A percentile compares a stretch with the other conserved stretches of the same genome.
Evolutionary conservation across 1,139 yeast species (phyloP).

Genomic region (Debaryomycetaceae sp.): DNA sequence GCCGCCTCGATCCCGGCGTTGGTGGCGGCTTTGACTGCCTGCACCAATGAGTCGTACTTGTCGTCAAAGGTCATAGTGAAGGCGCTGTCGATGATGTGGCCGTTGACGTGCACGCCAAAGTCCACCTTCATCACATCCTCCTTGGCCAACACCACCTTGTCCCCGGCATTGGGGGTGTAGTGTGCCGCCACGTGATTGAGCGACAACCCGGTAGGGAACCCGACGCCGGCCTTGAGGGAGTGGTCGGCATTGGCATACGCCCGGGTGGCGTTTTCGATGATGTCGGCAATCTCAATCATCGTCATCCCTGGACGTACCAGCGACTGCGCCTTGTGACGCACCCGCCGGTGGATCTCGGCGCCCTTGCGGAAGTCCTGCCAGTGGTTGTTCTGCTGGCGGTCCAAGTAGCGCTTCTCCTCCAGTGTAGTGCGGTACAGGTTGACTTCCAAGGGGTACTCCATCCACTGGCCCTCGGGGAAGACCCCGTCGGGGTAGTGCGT

Average conservation of each 20-base stretch:
- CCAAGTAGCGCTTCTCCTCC: constrained; percentile 80
- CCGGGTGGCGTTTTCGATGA: constrained; percentile 82
- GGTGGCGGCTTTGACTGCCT: constrained; percentile 90
- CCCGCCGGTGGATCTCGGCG: constrained; percentile 93
- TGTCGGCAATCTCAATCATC: constrained; percentile 84
- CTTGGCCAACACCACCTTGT: constrained; percentile 69
- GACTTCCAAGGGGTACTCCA: constrained; percentile 66
- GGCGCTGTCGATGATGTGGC: constrained; percentile 93
- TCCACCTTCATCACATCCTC: constrained; percentile 97
- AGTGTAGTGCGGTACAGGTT: constrained; percentile 76
- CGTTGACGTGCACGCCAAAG: constrained; percentile 95
- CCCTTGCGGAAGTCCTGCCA: constrained; percentile 94
- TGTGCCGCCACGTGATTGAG: constrained; percentile 96
- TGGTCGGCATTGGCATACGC: constrained; percentile 65
- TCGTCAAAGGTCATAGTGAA: constrained; percentile 88
- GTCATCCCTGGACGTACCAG: constrained; percentile 87
- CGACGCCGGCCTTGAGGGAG: constrained; percentile 75
- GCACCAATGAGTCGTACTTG: constrained; percentile 71
- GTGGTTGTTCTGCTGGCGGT: constrained; percentile 55
- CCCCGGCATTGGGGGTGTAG: constrained; percentile 96
- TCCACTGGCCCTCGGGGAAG: constrained; percentile 89
- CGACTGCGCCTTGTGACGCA: constrained; percentile 73
- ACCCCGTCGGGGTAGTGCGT: constrained; percentile 64
- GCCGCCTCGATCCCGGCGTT: constrained; percentile 89
- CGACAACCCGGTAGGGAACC: constrained; percentile 96